Percentiles rank a stretch among this genome's conserved stretches.
Conservation (phyloP, 106 monocot genomes). For the Acorus calamus region DNA sequence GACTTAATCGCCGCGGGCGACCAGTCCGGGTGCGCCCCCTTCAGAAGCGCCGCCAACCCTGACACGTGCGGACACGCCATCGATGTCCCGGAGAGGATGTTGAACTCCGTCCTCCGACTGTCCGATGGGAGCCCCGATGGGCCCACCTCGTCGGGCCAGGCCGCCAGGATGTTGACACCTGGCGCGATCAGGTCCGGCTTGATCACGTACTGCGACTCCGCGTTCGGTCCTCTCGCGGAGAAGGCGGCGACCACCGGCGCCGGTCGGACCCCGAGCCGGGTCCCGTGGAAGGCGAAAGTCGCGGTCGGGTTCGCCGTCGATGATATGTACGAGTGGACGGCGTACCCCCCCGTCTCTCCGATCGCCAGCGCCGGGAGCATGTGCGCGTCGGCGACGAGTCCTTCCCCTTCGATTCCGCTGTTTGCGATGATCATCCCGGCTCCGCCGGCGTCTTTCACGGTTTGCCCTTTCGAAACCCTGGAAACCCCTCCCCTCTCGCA, state of each 20-base stretch:
- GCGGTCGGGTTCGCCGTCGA: background rate
- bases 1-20: constrained; percentile 30
- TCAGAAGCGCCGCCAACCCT: constrained; percentile 37
- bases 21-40: constrained; percentile 24
- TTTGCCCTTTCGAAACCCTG: no score
- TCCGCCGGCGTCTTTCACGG: no score
- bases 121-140: constrained; percentile 5
- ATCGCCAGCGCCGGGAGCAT: constrained; percentile 3
- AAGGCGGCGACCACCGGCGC: constrained; percentile 13
- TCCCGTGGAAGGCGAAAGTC: constrained; percentile 4
- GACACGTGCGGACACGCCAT: constrained; percentile 46
- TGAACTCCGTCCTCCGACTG: constrained; percentile 6
- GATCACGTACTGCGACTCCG: background rate
- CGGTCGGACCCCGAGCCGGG: background rate
- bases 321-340: background rate
- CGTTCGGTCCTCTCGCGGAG: constrained; percentile 17
- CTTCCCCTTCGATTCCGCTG: constrained; percentile 13
- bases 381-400: constrained; percentile 15
- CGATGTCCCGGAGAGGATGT: constrained; percentile 32
- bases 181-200: constrained; percentile 27
- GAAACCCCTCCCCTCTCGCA: no score
- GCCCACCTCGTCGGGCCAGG: constrained; percentile 5
- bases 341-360: background rate
- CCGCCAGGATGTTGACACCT: constrained; percentile 15
- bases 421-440: constrained; percentile 6